Evolutionary conservation across 306 rosid genomes (phyloP), one percentile per base, ranked within the genome.

Genomic region (Hippophae gyantsensis): DNA sequence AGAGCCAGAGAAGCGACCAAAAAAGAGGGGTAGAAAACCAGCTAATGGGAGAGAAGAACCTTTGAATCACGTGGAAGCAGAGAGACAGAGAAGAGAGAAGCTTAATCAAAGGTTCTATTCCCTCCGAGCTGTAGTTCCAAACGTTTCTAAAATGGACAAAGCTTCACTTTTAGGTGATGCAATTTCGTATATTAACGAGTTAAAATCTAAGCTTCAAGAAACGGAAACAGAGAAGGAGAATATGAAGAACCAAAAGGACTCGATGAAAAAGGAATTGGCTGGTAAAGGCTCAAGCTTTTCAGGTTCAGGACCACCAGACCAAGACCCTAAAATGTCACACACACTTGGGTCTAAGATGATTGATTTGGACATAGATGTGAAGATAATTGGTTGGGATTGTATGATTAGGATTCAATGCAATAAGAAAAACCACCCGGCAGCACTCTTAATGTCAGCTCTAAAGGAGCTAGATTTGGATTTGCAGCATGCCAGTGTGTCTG

Each of bases 41-140:
- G 96, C 99, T 0, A 92, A 92, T 26, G 99, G 96, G 0, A 79
- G 99, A 67, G 99, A 88, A 56, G 99, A 92, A 61, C 99, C 99
- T 1, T 54, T 92, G 69, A 88, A 92, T 49, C 99, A 92, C 5
- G 99, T 92, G 6, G 99, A 92, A 47, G 99, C 96, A 0, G 99
- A 92, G 76, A 72, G 96, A 40, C 96, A 92, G 59, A 66, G 99
- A 54, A 76, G 99, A 55, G 96, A 92, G 83, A 92, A 92, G 79
- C 86, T 86, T 13, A 92, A 92, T 62, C 99, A 92, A 65, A 79
- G 93, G 41, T 92, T 92, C 78, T 92, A 92, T 9, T 83, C 99
- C 1, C 96, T 92, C 47, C 80, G 99, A 14, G 99, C 96, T 0
- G 99, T 92, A 27, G 99, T 92, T 27, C 99, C 95, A 0, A 92